Percentiles rank a stretch among this genome's conserved stretches.
Conservation (phyloP, 495 filamentous ascomycete genomes). For the Talaromyces proteolyticus region DNA sequence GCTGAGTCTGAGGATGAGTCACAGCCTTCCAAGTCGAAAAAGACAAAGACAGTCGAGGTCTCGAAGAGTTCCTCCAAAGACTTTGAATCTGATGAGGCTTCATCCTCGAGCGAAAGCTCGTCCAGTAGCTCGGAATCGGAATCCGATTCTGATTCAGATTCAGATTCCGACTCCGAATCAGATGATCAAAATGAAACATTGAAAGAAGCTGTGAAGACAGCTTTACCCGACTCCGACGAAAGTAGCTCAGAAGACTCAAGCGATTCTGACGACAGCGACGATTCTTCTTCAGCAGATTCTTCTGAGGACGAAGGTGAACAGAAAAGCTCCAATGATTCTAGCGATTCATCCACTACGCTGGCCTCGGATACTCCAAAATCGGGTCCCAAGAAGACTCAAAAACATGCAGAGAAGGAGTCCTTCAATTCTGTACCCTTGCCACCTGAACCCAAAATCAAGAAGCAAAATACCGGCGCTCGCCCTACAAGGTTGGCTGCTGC, state of each 20-base stretch:
- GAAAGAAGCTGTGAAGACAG: conserved; percentile 48
- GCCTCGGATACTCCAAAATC: conserved; percentile 10
- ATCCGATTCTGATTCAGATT: conserved; percentile 22
- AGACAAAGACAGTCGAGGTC: conserved; percentile 34
- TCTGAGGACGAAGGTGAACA: conserved; percentile 12
- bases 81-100: conserved; percentile 21
- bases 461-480: conserved; percentile 43
- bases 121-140: conserved; percentile 19
- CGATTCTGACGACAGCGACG: conserved; percentile 16
- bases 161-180: conserved; percentile 15
- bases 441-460: conserved; percentile 36
- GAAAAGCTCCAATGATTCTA: conserved; percentile 8
- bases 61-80: conserved; percentile 14
- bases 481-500: conserved; percentile 40
- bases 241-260: conserved; percentile 16
- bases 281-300: conserved; percentile 10
- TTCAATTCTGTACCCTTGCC: conserved; percentile 39
- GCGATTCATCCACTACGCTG: conserved; percentile 17
- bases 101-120: conserved; percentile 27
- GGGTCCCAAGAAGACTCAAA: conserved; percentile 21
- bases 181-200: conserved; percentile 33
- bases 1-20: conserved; percentile 37
- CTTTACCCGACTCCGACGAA: conserved; percentile 38
- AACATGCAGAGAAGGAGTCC: conserved; percentile 24
- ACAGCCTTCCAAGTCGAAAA: conserved; percentile 21